Evolutionary conservation across 768 basidiomycete genomes (phyloP).

Genomic region (Leucosporidium yakuticum): DNA sequence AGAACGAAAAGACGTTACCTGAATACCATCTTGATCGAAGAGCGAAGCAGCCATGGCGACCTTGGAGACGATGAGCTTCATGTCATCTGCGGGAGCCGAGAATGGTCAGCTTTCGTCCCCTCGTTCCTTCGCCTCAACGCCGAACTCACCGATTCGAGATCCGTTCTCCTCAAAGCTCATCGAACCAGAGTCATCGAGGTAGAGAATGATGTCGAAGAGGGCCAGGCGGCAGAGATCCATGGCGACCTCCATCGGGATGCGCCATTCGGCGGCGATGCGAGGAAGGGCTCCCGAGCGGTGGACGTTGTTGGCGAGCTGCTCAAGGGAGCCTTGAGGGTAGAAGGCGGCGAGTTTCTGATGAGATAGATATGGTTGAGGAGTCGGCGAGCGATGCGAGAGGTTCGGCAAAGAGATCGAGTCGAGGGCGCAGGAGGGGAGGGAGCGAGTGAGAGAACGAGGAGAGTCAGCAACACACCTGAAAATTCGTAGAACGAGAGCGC

Average conservation of each 20-base stretch:
- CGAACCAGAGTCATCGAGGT: constrained; percentile 41
- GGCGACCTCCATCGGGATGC: constrained; percentile 46
- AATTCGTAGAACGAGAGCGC: background rate
- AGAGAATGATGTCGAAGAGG: constrained; percentile 45
- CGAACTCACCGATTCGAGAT: constrained; percentile 40
- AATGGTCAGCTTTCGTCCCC: no score
- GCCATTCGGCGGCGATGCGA: constrained; percentile 45
- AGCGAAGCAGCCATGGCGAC: constrained; percentile 24
- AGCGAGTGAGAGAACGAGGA: no score
- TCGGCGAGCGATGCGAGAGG: no score
- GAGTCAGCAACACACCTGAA: no score
- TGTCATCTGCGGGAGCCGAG: no score
- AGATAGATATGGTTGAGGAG: background rate
- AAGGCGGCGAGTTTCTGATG: constrained; percentile 46
- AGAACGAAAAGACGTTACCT: constrained; percentile 26
- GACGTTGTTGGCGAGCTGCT: constrained; percentile 45
- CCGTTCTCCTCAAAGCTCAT: constrained; percentile 47
- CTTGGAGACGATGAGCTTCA: constrained; percentile 40
- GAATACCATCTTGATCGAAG: constrained; percentile 45
- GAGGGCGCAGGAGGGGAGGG: background rate
- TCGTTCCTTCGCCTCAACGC: no score
- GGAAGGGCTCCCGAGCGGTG: constrained; percentile 42
- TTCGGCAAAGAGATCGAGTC: no score
- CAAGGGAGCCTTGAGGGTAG: constrained; percentile 46
- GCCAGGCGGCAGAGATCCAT: constrained; percentile 45